Base-by-base conservation (phyloP, 2,329 filamentous ascomycete species). In the Stagonosporopsis cucurbitacearum region DNA sequence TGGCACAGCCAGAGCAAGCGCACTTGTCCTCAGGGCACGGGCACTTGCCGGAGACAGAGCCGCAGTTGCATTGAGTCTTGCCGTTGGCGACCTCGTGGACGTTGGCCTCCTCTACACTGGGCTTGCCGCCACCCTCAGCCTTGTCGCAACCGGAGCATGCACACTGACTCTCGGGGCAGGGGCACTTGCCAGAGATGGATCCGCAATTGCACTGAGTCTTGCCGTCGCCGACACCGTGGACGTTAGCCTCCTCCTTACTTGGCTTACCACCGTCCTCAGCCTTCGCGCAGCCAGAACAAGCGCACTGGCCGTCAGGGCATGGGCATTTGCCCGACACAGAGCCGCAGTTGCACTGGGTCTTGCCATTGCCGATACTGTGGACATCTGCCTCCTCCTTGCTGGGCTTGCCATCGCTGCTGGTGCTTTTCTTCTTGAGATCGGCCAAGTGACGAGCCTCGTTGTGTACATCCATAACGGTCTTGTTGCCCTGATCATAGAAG, bases 381-480 rank as follows among this genome's bases (percentile, higher is more conserved):
- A 75, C 66, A 48, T 71, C 57, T 5, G 68, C 57, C 66, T 82
- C 81, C 42, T 73, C 73, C 20, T 48, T 65, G 39, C 55, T 58
- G 17, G 66, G 57, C 54, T 65, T 62, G 52, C 54, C 47, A 42
- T 42, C 40, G 25, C 42, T 49, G 15, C 53, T 48, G 23, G 56
- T 58, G 32, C 56, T 43, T 52, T 86, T 43, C 57, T 86, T 84
- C 88, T 97, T 97, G 65, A 99, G 78, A 63, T 96, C 87, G 45
- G 94, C 94, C 50, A 99, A 82, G 66, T 95, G 88, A 61, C 89
- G 85, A 28, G 95, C 95, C 83, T 99, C 95, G 60, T 83, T 84
- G 79, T 99, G 95, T 42, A 99, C 95, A 74, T 99, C 95, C 68
- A 92, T 84, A 28, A 97, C 92, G 79, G 98, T 93, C 80, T 92